These are phyloP conservation scores for Priceomyces castillae DNA, from an alignment of 805 yeast genomes.

Conservation along the genomic window DNA sequence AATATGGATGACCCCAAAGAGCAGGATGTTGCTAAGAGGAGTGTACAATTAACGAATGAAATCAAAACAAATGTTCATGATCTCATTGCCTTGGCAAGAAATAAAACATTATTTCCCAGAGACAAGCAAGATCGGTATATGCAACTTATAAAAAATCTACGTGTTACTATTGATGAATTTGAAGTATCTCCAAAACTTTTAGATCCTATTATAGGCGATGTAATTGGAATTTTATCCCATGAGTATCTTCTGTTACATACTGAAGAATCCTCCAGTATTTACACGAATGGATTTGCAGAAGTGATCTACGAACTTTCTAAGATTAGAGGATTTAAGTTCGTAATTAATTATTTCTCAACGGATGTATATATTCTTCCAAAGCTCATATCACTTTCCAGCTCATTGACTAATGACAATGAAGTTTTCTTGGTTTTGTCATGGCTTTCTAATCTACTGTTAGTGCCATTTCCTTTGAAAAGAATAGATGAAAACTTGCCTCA, in stretches of 20 bases:
- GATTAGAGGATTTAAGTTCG: conserved; percentile 61
- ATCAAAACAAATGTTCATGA: conserved; percentile 5
- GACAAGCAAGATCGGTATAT: conserved; percentile 11
- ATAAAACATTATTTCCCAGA: neutral
- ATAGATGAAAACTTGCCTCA: conserved; percentile 32
- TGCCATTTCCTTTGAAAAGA: conserved; percentile 63
- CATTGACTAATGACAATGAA: conserved; percentile 20
- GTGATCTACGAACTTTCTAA: conserved; percentile 61
- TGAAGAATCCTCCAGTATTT: neutral
- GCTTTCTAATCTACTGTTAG: conserved; percentile 66
- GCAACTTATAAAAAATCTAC: conserved; percentile 11
- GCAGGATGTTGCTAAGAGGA: conserved; percentile 12
- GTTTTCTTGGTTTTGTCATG: conserved; percentile 55
- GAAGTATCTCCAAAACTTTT: conserved; percentile 54
- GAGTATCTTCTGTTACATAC: conserved; percentile 19
- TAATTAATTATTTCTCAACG: conserved; percentile 58
- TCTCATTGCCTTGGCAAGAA: neutral
- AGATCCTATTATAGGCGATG: conserved; percentile 37
- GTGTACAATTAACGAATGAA: conserved; percentile 14
- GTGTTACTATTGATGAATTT: conserved; percentile 42
- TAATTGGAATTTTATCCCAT: conserved; percentile 27
- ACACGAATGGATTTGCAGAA: conserved; percentile 18
- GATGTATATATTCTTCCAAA: conserved; percentile 50
- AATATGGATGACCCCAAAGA: conserved; percentile 14
- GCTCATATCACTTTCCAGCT: conserved; percentile 14